Evolutionary conservation across 1,139 yeast species (phyloP), one percentile per base, ranked within the genome.

Genomic region (Sugiyamaella japonica): DNA sequence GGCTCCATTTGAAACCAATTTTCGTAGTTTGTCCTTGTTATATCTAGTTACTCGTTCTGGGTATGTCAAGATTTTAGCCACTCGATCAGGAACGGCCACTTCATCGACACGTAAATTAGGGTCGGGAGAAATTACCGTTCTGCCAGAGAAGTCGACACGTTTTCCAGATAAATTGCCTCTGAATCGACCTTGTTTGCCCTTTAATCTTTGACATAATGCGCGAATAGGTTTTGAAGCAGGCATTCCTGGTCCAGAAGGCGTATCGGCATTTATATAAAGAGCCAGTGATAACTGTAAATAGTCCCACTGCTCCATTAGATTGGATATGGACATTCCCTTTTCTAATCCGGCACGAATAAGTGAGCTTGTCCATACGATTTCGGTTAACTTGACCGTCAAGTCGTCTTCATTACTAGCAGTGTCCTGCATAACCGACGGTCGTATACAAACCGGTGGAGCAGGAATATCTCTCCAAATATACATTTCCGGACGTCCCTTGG

Each of bases 271-370:
- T 64, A 95, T 93, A 71, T 95, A 95, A 89, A 95, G 88, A 43
- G 99, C 99, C 53, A 95, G 91, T 0, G 97, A 89, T 56, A 93
- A 77, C 72, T 95, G 99, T 61, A 95, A 75, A 68, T 89, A 93
- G 67, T 95, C 99, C 99, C 99, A 95, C 67, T 93, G 98, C 68
- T 93, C 99, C 97, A 93, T 90, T 70, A 95, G 78, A 64, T 89
- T 88, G 60, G 89, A 87, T 65, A 95, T 84, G 10, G 97, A 83
- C 62, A 93, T 89, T 55, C 99, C 99, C 70, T 90, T 90, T 62
- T 90, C 96, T 49, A 95, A 82, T 57, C 98, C 99, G 0, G 97
- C 96, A 62, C 90, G 81, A 63, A 95, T 95, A 71, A 90, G 79
- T 1, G 96, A 85, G 12, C 95, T 86, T 0, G 97, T 90, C 95